Evolutionary conservation across 2,329 filamentous ascomycete species (phyloP), one percentile per base, ranked within the genome.

Genomic region (Botryotinia narcissicola): DNA sequence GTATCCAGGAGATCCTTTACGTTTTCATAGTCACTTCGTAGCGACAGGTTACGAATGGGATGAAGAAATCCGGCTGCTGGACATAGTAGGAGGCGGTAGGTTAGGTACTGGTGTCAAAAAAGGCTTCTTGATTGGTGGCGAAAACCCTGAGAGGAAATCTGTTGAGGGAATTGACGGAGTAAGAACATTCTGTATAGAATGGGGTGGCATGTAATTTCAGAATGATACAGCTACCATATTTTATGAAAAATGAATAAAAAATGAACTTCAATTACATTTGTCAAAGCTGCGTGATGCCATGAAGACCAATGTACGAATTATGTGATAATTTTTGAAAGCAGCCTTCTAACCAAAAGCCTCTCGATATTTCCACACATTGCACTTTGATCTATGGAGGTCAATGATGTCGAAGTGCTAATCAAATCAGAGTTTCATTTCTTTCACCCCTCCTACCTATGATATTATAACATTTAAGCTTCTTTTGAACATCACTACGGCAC

Each of bases 21-120:
- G 96, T 18, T 99, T 97, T 81, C 96, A 99, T 82, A 96, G 94
- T 63, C 96, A 99, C 82, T 98, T 97, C 81, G 87, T 97, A 78
- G 93, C 92, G 12, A 92, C 91, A n/a, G 90, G 92, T 46, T 89
- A 92, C 78, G 90, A 86, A n/a, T 98, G 94, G 94, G 90, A 98
- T 75, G 89, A 97, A 79, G 90, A 94, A 78, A 91, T 99, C 73
- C 88, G 92, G 54, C 85, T 98, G 79, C 87, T 98, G 77, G 93
- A 97, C 77, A 85, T 99, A 22, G 91, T 98, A 25, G 92, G 91
- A 32, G 94, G 94, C 12, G 96, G 96, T 8, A 87, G 96, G 77
- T 83, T 99, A 75, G 96, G 95, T 0, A 98, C 96, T 3, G 93
- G 93, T 68, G 96, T 98, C 32, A 99, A 99, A 86, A 99, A 99